Base-by-base conservation (phyloP, 352 stramenopile genomes). In the Globisporangium lucens region DNA sequence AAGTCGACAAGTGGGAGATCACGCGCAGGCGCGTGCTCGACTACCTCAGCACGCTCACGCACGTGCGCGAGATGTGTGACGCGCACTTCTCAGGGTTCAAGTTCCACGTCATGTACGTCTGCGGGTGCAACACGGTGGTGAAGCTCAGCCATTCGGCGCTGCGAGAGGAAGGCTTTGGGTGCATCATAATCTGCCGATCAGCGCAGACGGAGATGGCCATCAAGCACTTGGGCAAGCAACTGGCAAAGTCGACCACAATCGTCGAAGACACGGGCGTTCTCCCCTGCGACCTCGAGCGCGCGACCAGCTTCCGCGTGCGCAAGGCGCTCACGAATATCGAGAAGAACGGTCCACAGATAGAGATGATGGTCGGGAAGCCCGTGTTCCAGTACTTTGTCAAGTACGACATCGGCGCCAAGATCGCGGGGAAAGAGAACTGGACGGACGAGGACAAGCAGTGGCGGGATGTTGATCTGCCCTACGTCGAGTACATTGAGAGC, bases 1-100 rank as follows among this genome's bases (percentile, higher is more conserved):
- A 93, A 69, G 83, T 89, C n/a, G 82, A 93, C 72, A 93, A 91
- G 66, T 90, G 85, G 83, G 85, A 91, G 69, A 91, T 91, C 67
- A 93, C 83, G 68, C 75, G 85, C 9, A 68, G 85, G 6, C 72
- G 85, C 22, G 85, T 93, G 53, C 68, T 91, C 27, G 83, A 93
- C 66, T 93, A 93, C 63, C 75, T 91, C 33, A 91, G 82, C 56
- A 91, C 82, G 36, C 69, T 93, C 57, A 89, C 74, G 1, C 85
- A 93, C 63, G 77, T 89, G 29, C 75, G 81, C 36, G 83, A 93
- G 69, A 90, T 91, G 77, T 93, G 85, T 56, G 79, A 91, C 47
- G 67, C 75, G 15, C 82, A 91, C 41, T 93, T 93, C 52, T 63
- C 74, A 0, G 62, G 70, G 1, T 83, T 89, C 65, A 80, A 79